Base-by-base conservation (phyloP, 345 rosid genomes). In the Nasturtium officinale region DNA sequence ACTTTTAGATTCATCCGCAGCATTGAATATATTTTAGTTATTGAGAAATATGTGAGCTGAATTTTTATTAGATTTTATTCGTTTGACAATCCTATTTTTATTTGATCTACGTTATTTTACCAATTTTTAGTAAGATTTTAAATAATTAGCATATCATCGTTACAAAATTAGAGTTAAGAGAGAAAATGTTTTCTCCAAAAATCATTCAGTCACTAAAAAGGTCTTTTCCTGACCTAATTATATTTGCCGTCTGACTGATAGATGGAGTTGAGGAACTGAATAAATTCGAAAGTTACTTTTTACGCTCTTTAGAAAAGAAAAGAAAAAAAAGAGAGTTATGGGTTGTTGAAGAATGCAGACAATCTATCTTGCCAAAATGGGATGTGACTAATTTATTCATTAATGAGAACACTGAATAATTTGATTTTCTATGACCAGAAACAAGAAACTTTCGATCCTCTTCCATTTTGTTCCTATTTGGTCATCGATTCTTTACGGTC, bases 241-340 rank as follows among this genome's bases (percentile, higher is more conserved):
- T 23, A 33, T 58, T 47, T 23, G 17, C n/a, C n/a, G n/a, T n/a
- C 0, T 37, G 53, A 9, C 42, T 23, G 25, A 23, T 23, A 23
- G 25, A 23, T 23, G 25, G 25, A 23, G 28, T 53, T 53, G 51
- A 28, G 30, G 69, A 62, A 53, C 1, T 53, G 35, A 63, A 54
- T 33, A 63, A 32, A 64, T 43, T 43, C n/a, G 7, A 62, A 52
- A 5, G 65, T 17, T 57, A 63, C 55, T 42, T 72, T 42, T 8
- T 21, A 3, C 1, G 40, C 8, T 15, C 40, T 18, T 9, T 17
- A 5, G 7, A 32, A 48, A 45, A 56, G 2, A 8, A 30, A 20
- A 32, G 30, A n/a, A n/a, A n/a, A n/a, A n/a, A n/a, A n/a, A n/a
- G n/a, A n/a, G 9, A 16, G 26, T 59, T 46, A 59, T 37, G 46